Conservation (phyloP, 1,284 basidiomycete genomes). For the Lentinula novae-zelandiae region DNA sequence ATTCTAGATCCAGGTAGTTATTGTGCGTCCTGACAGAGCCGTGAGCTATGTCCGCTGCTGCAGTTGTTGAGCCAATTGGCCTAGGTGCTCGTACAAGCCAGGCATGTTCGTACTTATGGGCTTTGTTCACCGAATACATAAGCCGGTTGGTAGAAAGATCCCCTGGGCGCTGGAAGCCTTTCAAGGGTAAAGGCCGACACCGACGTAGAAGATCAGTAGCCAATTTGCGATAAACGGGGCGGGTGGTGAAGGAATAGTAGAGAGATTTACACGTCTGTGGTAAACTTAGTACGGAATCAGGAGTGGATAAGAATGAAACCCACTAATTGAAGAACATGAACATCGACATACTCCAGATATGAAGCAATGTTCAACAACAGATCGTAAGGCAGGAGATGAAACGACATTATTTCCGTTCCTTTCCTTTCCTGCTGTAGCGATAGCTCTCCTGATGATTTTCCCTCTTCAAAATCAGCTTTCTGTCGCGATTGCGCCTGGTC, state of each 20-base stretch:
- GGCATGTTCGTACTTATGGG: slow-evolving; percentile 53
- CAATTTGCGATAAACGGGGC: slow-evolving; percentile 62
- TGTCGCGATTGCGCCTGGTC: background rate
- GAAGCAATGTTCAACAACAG: slow-evolving; percentile 62
- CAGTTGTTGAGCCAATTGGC: slow-evolving; percentile 30
- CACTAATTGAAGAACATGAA: slow-evolving; percentile 56
- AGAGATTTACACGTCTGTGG: slow-evolving; percentile 33
- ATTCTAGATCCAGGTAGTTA: slow-evolving; percentile 13
- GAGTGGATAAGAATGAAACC: slow-evolving; percentile 24
- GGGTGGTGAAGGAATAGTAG: slow-evolving; percentile 54
- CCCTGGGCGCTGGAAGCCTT: slow-evolving; percentile 61
- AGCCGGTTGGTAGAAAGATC: slow-evolving; percentile 60
- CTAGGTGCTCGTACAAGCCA: slow-evolving; percentile 59
- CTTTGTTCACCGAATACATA: slow-evolving; percentile 57
- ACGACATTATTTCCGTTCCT: slow-evolving; percentile 3
- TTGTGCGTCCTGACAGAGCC: slow-evolving; percentile 8
- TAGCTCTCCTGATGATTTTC: background rate
- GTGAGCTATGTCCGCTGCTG: background rate
- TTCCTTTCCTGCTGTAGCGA: background rate
- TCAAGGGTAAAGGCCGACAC: slow-evolving; percentile 63
- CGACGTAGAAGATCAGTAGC: slow-evolving; percentile 56
- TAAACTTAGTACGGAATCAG: background rate
- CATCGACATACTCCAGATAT: slow-evolving; percentile 54
- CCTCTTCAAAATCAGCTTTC: background rate
- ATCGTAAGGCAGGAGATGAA: slow-evolving; percentile 53